A percentile compares a stretch with the other conserved stretches of the same genome.
phyloP scores from a whole-genome alignment of 75 land plant species.

The Picea sitchensis region DNA sequence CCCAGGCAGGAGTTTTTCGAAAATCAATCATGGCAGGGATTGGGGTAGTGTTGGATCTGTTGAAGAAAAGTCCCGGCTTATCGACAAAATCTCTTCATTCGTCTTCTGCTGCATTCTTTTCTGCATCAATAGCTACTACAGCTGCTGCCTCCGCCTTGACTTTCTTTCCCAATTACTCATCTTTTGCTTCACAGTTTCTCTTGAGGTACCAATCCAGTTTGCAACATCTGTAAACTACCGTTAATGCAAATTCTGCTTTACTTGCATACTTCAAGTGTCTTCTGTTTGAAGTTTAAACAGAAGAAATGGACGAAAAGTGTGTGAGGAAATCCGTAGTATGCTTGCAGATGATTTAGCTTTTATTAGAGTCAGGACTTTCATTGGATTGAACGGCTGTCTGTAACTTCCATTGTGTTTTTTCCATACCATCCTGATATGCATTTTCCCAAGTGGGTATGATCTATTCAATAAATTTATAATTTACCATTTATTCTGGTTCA shows the following conservation, averaged over 20 bases:
- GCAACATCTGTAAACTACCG: neutral
- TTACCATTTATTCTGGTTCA: too few species aligned
- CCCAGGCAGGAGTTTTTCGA: too few species aligned
- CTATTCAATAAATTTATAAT: too few species aligned
- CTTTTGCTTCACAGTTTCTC: constrained; percentile 31
- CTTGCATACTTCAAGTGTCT: neutral
- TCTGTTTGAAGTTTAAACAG: neutral
- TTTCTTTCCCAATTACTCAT: constrained; percentile 17
- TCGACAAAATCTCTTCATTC: constrained; percentile 15
- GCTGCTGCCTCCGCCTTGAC: constrained; percentile 52
- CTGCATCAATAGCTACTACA: constrained; percentile 35
- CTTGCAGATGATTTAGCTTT: neutral
- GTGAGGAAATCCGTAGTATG: neutral
- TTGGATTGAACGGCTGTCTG: too few species aligned
- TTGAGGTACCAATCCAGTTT: constrained; percentile 28
- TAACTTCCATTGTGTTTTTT: too few species aligned
- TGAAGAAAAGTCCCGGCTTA: constrained; percentile 14
- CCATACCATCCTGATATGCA: too few species aligned
- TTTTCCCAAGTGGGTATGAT: too few species aligned
- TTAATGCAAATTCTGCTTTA: neutral
- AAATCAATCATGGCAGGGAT: constrained; percentile 1
- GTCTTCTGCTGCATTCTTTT: constrained; percentile 28
- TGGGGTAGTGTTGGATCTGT: constrained; percentile 3
- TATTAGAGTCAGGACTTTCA: neutral
- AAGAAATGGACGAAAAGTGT: constrained; percentile 24